Base-by-base conservation (phyloP, 352 stramenopile genomes). In the Phytophthora capsici region DNA sequence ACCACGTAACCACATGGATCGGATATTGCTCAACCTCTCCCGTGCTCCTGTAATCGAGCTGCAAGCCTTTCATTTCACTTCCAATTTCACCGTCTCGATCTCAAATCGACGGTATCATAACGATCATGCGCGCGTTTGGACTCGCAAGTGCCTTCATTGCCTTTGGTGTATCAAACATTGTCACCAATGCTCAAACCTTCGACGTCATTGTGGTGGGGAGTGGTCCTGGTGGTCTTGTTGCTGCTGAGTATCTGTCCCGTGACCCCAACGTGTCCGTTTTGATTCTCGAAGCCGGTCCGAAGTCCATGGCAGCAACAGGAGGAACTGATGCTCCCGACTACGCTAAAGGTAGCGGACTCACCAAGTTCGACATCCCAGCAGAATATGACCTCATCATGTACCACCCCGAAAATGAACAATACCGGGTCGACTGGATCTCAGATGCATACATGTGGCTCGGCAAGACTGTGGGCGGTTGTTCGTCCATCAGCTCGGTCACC, bases 401-500 rank as follows among this genome's bases (percentile, higher is more conserved):
- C 64, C 77, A 77, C 37, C 40, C 72, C 10, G 60, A 47, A 1
- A 78, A 83, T 41, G 71, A 78, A 6, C 61, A 83, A 38, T 85
- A 85, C 50, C 67, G 71, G 4, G 63, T 82, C 4, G 75, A 89
- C 64, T 88, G 61, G 65, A 61, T 88, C 57, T 58, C 54, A 8
- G 78, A 70, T 22, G 63, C 61, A 12, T 73, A 80, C 62, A 77
- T 82, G 68, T 89, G 69, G 60, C 74, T 89, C 6, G 85, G 86
- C 57, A 93, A 94, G 60, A 78, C 82, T 26, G 68, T 96, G 3
- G 90, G 88, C 48, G 90, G 89, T 9, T 94, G 78, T 57, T 93
- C 77, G 47, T 88, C 78, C n/a, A 87, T 95, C 51, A 96, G 96
- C 63, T 88, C 65, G n/a, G 84, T 85, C 57, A 78, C 95, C 3